These are phyloP conservation scores for Pythium folliculosum DNA, from an alignment of 352 stramenopile genomes.

Conservation along the genomic window DNA sequence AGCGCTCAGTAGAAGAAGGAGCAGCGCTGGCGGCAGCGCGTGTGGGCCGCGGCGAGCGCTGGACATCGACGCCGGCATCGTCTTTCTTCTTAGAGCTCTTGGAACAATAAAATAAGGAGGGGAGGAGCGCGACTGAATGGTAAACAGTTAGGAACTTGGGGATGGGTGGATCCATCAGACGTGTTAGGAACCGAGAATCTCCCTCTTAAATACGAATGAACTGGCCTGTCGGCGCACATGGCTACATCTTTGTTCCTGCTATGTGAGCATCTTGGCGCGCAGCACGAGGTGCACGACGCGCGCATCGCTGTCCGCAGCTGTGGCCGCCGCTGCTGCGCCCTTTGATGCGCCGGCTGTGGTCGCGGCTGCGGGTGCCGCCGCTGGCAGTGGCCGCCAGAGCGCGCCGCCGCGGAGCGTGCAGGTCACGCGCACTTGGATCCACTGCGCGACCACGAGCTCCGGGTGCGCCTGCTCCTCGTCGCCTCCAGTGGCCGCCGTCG, in stretches of 20 bases:
- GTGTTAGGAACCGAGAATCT: conserved; percentile 13
- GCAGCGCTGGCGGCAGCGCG: too few relatives aligned
- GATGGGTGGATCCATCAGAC: not conserved
- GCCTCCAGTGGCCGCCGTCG: not conserved
- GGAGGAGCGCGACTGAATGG: not conserved
- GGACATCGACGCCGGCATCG: not conserved
- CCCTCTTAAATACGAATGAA: conserved; percentile 23
- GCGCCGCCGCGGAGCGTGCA: conserved; percentile 30
- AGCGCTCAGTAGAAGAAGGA: too few relatives aligned
- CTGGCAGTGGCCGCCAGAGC: conserved; percentile 24
- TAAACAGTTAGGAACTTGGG: conserved; percentile 5
- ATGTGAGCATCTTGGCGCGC: conserved; percentile 30
- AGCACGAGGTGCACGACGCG: conserved; percentile 29
- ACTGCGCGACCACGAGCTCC: conserved; percentile 31
- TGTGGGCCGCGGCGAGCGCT: not conserved
- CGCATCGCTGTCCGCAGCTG: conserved; percentile 14
- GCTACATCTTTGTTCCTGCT: conserved; percentile 9
- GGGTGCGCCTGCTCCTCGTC: not conserved
- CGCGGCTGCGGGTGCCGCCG: not conserved
- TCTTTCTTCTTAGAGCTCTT: too few relatives aligned
- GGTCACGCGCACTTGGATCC: conserved; percentile 34
- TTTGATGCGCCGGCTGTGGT: not conserved
- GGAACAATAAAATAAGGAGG: too few relatives aligned
- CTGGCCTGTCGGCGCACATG: conserved; percentile 4
- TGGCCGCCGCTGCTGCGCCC: too few relatives aligned